phyloP scores from a whole-genome alignment of 2,329 filamentous ascomycete species.

The Beauveria rudraprayagi region DNA sequence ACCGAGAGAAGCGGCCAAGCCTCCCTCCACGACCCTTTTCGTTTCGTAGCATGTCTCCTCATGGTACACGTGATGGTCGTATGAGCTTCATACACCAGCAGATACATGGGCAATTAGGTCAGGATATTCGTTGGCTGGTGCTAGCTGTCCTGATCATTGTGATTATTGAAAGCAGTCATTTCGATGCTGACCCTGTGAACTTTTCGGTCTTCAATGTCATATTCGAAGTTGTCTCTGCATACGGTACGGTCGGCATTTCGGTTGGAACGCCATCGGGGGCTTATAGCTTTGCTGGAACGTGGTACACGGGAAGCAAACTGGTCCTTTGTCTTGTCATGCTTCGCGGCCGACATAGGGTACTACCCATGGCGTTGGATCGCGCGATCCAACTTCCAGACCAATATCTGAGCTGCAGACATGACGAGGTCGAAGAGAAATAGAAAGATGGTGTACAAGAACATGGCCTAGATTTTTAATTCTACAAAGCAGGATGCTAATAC shows the following conservation, averaged over 20 bases:
- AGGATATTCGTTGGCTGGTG: conserved; percentile 60
- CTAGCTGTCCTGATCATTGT: conserved; percentile 52
- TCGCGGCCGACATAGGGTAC: conserved; percentile 45
- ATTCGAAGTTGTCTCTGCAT: conserved; percentile 50
- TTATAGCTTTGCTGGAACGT: conserved; percentile 48
- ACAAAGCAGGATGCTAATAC: too few species aligned
- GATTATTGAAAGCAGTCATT: conserved; percentile 51
- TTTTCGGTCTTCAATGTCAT: conserved; percentile 54
- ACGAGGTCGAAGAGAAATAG: not conserved
- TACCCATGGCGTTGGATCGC: conserved; percentile 48
- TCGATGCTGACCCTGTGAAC: conserved; percentile 39
- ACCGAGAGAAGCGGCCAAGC: not conserved
- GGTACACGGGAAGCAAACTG: conserved; percentile 48
- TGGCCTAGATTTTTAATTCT: not conserved
- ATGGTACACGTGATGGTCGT: conserved; percentile 22
- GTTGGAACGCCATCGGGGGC: conserved; percentile 45
- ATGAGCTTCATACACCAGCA: conserved; percentile 47
- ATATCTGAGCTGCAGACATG: conserved; percentile 22
- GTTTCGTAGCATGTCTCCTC: not conserved
- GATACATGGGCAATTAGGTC: conserved; percentile 55
- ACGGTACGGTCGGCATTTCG: conserved; percentile 55
- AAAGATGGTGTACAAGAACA: not conserved
- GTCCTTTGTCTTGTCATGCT: conserved; percentile 51
- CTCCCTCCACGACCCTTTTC: not conserved
- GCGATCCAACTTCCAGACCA: conserved; percentile 38